Percentiles rank a stretch among this genome's conserved stretches.
Evolutionary conservation across 441 rosid genomes (phyloP).

Genomic region (Capsella rubella): DNA sequence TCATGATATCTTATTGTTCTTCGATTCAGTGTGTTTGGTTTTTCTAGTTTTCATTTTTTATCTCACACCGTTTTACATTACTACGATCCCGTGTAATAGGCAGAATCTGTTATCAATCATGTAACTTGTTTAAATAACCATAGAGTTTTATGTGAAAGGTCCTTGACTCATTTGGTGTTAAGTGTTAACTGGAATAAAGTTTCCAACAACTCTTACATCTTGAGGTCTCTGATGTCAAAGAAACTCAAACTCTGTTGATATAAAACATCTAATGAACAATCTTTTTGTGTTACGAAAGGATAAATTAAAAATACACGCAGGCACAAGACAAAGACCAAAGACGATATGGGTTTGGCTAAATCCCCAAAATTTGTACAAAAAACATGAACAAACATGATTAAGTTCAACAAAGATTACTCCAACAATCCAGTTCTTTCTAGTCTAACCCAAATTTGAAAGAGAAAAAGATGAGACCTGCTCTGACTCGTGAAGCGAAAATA

Average conservation of each 20-base stretch:
- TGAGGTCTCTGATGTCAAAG: constrained; percentile 12
- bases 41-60: not conserved
- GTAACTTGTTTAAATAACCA: constrained; percentile 37
- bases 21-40: constrained; percentile 29
- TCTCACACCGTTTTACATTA: constrained; percentile 20
- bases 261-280: constrained; percentile 20
- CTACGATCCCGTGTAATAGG: constrained; percentile 33
- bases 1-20: not conserved
- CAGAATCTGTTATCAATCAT: constrained; percentile 38
- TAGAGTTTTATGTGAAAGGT: constrained; percentile 25
- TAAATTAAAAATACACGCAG: constrained; percentile 1
- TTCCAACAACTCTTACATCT: not conserved
- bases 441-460: constrained; percentile 19
- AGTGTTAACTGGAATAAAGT: not conserved
- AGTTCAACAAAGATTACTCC: constrained; percentile 37
- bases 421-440: constrained; percentile 26
- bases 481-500: constrained; percentile 32
- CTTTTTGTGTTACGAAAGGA: not conserved
- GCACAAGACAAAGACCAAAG: constrained; percentile 17
- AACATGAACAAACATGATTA: constrained; percentile 23
- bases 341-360: constrained; percentile 22
- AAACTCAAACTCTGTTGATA: constrained; percentile 15
- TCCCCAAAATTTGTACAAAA: constrained; percentile 41
- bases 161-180: constrained; percentile 14
- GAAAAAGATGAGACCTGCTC: constrained; percentile 18